phyloP scores from a whole-genome alignment of 371 early-diverging fungal genomes.

The Ordospora colligata region DNA sequence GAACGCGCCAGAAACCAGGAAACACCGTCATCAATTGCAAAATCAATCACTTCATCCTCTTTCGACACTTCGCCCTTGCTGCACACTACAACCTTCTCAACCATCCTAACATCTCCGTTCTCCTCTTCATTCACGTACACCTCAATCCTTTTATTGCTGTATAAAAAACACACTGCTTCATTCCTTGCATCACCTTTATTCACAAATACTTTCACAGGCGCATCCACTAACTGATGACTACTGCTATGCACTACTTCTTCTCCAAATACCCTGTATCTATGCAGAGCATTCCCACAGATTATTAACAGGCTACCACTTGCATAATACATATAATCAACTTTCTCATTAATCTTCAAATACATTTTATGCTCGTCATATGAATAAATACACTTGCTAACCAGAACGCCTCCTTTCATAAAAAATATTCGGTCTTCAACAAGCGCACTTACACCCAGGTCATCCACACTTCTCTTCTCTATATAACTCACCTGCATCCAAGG shows the following conservation, averaged over 20 bases:
- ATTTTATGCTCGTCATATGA: background rate
- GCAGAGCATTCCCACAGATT: background rate
- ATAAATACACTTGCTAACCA: background rate
- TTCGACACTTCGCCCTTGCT: background rate
- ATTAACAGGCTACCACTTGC: background rate
- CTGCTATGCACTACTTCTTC: background rate
- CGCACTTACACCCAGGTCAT: background rate
- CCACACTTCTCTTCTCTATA: background rate
- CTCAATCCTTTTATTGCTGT: background rate
- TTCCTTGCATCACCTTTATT: background rate
- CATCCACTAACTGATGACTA: background rate
- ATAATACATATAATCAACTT: background rate
- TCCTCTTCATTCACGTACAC: background rate
- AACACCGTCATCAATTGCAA: background rate
- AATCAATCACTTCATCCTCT: background rate
- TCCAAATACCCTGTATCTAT: background rate
- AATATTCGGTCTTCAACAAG: background rate
- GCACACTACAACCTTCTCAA: constrained; percentile 1
- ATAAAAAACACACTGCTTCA: background rate
- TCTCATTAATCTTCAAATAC: background rate
- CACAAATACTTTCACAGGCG: background rate
- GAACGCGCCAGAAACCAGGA: background rate
- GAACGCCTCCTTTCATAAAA: background rate
- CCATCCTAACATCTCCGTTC: too few species aligned
- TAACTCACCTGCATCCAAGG: constrained; percentile 5